Percentiles rank a stretch among this genome's conserved stretches.
Conservation (phyloP, 2,329 filamentous ascomycete genomes). For the Aspergillus sp. region DNA sequence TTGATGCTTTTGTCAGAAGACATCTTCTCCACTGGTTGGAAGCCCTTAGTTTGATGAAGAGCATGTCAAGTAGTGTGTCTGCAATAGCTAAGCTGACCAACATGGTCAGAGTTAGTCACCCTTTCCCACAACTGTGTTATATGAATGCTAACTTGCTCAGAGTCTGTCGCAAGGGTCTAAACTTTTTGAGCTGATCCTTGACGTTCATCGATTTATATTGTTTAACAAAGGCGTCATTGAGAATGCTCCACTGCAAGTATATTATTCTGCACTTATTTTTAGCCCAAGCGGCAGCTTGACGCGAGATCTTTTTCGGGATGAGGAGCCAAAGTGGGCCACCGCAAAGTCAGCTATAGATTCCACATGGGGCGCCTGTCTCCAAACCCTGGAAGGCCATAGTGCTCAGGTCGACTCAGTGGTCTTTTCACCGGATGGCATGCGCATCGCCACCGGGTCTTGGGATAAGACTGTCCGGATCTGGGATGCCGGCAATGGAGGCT, state of each 20-base stretch:
- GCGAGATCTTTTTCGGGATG: not conserved
- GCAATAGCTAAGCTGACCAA: constrained; percentile 3
- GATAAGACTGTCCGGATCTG: constrained; percentile 21
- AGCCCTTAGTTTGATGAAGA: constrained; percentile 2
- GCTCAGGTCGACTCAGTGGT: too few species aligned
- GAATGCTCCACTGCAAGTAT: constrained; percentile 7
- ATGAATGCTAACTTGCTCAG: not conserved
- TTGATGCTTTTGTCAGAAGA: constrained; percentile 3
- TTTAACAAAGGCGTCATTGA: constrained; percentile 19
- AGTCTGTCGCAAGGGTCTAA: not conserved
- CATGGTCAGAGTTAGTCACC: constrained; percentile 6
- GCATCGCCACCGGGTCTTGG: constrained; percentile 18
- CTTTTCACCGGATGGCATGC: constrained; percentile 21
- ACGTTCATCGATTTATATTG: constrained; percentile 21
- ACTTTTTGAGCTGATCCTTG: constrained; percentile 2
- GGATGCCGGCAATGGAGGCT: constrained; percentile 7
- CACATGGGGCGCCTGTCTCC: constrained; percentile 2
- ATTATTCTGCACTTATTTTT: constrained; percentile 14
- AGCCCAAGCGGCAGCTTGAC: constrained; percentile 15
- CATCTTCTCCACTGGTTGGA: constrained; percentile 8
- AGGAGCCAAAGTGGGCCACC: constrained; percentile 5
- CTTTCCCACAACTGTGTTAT: not conserved
- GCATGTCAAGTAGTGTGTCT: not conserved
- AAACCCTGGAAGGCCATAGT: constrained; percentile 5
- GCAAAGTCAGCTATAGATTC: constrained; percentile 5